Evolutionary conservation across 768 basidiomycete genomes (phyloP).

Genomic region (Xerocomus brunneocitrinus): DNA sequence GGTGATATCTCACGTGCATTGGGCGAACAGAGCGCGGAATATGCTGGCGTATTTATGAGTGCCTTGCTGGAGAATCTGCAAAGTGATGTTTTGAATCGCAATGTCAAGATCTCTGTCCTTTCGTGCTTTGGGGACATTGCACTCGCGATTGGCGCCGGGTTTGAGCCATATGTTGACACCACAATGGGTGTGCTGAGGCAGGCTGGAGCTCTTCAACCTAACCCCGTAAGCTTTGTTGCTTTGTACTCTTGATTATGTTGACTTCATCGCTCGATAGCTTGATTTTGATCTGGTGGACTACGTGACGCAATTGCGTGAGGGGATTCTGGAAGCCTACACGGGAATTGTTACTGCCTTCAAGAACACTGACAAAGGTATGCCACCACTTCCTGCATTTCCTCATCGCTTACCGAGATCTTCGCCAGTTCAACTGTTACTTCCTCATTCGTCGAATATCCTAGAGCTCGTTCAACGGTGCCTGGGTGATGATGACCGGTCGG

Average conservation of each 20-base stretch:
- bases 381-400: neutral
- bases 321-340: conserved; percentile 95
- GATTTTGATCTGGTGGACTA: conserved; percentile 93
- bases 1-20: conserved; percentile 96
- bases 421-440: conserved; percentile 41
- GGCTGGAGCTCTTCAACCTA: conserved; percentile 83
- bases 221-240: conserved; percentile 55
- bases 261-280: conserved; percentile 40
- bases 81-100: conserved; percentile 84
- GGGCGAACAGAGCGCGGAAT: conserved; percentile 77
- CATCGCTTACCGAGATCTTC: conserved; percentile 1
- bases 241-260: neutral
- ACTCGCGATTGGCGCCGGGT: conserved; percentile 79
- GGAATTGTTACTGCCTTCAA: conserved; percentile 91
- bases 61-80: conserved; percentile 88
- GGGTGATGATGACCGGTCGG: conserved; percentile 78
- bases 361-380: conserved; percentile 68
- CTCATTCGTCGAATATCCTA: conserved; percentile 70
- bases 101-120: conserved; percentile 95
- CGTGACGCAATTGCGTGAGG: conserved; percentile 83
- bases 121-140: conserved; percentile 97
- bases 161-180: conserved; percentile 85
- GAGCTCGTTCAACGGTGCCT: conserved; percentile 77
- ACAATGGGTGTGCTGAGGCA: conserved; percentile 90
- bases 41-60: conserved; percentile 86